A percentile compares a stretch with the other conserved stretches of the same genome.
Conservation (phyloP, 108 stramenopile genomes). For the Thalassiosira profunda region DNA sequence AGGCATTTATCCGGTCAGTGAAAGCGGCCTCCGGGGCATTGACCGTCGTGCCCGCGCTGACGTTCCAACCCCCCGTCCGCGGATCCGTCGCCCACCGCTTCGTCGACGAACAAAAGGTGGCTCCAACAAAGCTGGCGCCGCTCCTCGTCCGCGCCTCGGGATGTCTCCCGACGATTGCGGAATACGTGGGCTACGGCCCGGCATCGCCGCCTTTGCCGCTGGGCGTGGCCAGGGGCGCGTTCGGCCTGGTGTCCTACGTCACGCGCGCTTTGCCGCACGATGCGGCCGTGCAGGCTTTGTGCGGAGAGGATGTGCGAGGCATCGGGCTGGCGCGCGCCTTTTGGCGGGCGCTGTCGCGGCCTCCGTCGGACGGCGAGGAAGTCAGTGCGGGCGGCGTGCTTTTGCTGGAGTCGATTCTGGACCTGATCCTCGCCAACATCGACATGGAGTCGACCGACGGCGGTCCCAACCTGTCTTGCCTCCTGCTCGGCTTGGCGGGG, state of each 20-base stretch:
- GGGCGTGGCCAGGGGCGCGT: constrained; percentile 37
- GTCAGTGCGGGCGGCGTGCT: no score
- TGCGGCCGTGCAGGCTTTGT: constrained; percentile 18
- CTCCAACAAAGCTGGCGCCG: constrained; percentile 23
- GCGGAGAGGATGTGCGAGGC: constrained; percentile 33
- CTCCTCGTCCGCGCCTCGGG: constrained; percentile 22
- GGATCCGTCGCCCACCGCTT: constrained; percentile 46
- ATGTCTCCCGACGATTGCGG: constrained; percentile 42
- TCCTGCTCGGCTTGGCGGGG: constrained; percentile 36
- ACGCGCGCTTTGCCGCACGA: constrained; percentile 35
- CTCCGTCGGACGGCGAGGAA: constrained; percentile 19
- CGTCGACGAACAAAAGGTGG: constrained; percentile 34
- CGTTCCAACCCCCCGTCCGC: constrained; percentile 48
- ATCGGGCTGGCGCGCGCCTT: constrained; percentile 33
- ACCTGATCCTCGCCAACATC: constrained; percentile 39
- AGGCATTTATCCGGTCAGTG: constrained; percentile 52
- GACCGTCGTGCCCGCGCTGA: constrained; percentile 44
- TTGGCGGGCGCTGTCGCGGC: constrained; percentile 54
- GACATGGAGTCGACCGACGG: constrained; percentile 9
- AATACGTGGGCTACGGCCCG: constrained; percentile 48
- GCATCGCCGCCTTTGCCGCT: constrained; percentile 32
- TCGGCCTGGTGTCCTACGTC: constrained; percentile 44
- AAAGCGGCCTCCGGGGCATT: constrained; percentile 15
- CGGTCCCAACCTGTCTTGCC: constrained; percentile 28
- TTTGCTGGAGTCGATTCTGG: constrained; percentile 38